Conservation (phyloP, 257 asterid genomes). For the Scutellaria minor region DNA sequence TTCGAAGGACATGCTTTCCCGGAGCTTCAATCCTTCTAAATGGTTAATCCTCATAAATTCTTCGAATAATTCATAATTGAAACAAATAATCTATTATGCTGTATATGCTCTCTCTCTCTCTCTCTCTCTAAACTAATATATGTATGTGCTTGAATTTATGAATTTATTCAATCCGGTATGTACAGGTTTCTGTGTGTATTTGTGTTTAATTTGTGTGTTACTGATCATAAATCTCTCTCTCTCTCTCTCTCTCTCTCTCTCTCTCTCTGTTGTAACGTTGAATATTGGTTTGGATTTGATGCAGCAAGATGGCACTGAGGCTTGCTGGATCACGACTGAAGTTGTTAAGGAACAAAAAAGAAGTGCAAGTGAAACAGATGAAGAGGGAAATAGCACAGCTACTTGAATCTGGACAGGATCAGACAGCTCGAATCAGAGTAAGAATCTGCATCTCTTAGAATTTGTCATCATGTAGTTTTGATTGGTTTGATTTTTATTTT, state of each 20-base stretch:
- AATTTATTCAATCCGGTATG: neutral
- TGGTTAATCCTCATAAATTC: slow-evolving; percentile 50
- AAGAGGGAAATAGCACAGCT: slow-evolving; percentile 71
- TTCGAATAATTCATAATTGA: neutral
- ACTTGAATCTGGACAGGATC: slow-evolving; percentile 79
- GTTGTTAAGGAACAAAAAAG: slow-evolving; percentile 80
- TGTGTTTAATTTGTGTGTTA: neutral
- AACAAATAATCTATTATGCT: neutral
- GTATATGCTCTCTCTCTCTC: neutral
- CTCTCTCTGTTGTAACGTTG: neutral
- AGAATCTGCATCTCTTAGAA: slow-evolving; percentile 19
- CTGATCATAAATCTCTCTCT: no score
- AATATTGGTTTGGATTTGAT: slow-evolving; percentile 29
- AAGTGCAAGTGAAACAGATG: slow-evolving; percentile 75
- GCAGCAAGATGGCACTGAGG: slow-evolving; percentile 82
- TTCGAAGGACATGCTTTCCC: slow-evolving; percentile 69
- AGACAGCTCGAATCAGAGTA: slow-evolving; percentile 80
- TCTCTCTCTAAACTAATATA: neutral
- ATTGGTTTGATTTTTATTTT: neutral
- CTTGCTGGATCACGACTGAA: slow-evolving; percentile 76
- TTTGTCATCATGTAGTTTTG: neutral
- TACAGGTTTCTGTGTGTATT: neutral
- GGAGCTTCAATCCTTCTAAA: slow-evolving; percentile 84
- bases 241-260: neutral
- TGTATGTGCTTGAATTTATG: neutral